Base-by-base conservation (phyloP, 257 asterid species). In the Solanum raphanifolium region DNA sequence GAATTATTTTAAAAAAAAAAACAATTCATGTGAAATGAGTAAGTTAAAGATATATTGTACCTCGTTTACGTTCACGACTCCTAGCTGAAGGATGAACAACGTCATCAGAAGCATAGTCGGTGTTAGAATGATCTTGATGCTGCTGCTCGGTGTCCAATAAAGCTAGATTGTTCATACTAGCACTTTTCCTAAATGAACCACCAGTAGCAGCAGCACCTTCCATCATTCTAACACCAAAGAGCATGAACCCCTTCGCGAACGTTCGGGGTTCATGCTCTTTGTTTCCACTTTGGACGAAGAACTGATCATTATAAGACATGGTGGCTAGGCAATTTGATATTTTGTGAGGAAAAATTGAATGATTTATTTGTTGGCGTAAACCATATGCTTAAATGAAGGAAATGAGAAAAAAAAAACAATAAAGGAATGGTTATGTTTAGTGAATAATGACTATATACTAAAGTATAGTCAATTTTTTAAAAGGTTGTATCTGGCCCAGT, bases 91-190 rank as follows among this genome's bases (percentile, higher is more conserved):
- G 95, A 82, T 97, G 99, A 87, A 97, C 99, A 88, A 96, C 94
- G 89, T 96, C 98, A 90, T 97, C 99, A 16, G 99, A 97, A 29
- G 92, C 98, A 83, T 97, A 97, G 13, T 98, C 99, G 60, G 96
- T 88, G 79, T 74, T 87, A 52, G 94, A 92, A 7, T 62, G 71
- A 62, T 95, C 98, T 13, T 91, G 99, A 9, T 91, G 94, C 78
- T 91, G 65, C 41, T 81, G 66, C 16, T 81, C 83, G 5, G 31
- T 35, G 55, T 92, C 97, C 85, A 88, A 94, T 55, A 93, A 96
- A 88, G 94, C 95, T 90, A 97, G 91, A 86, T 97, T 96, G 35
- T 91, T 96, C 99, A 96, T 96, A 48, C 99, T 97, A 34, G 93
- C 95, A 88, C 99, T 92, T 90, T 97, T 97, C 89, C 99, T 92